A percentile compares a stretch with the other conserved stretches of the same genome.
These are phyloP conservation scores for Miscanthus lutarioriparius DNA, from an alignment of 176 grass and related monocot species.

Conservation along the genomic window DNA sequence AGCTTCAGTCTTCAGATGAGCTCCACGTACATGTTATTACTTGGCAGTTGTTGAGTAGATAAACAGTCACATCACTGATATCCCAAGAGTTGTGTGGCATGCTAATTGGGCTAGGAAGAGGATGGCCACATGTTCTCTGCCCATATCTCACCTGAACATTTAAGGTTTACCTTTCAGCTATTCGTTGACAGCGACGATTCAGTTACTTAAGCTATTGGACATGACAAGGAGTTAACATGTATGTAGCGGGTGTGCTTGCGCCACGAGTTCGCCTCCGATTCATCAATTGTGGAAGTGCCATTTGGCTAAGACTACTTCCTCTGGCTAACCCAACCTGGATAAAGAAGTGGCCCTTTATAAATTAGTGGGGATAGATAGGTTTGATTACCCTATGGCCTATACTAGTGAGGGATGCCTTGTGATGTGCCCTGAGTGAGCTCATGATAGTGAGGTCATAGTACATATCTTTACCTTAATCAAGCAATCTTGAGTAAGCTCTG, in stretches of 20 bases:
- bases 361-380: neutral
- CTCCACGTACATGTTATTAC: constrained; percentile 6
- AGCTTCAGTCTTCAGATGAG: constrained; percentile 12
- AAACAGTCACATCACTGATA: constrained; percentile 16
- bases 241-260: neutral
- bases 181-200: neutral
- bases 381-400: constrained; percentile 3
- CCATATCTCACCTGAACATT: neutral
- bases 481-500: neutral
- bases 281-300: neutral
- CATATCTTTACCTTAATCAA: neutral
- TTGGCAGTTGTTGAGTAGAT: neutral
- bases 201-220: neutral
- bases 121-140: neutral
- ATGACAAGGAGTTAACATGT: neutral
- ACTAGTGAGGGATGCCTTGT: neutral
- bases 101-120: neutral
- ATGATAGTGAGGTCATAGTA: constrained; percentile 16
- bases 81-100: constrained; percentile 5
- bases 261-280: neutral
- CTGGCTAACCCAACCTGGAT: constrained; percentile 6
- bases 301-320: neutral
- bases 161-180: neutral
- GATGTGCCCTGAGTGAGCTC: neutral
- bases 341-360: neutral